Conservation (phyloP, 78 protist species). For the Parvularia atlantis region DNA sequence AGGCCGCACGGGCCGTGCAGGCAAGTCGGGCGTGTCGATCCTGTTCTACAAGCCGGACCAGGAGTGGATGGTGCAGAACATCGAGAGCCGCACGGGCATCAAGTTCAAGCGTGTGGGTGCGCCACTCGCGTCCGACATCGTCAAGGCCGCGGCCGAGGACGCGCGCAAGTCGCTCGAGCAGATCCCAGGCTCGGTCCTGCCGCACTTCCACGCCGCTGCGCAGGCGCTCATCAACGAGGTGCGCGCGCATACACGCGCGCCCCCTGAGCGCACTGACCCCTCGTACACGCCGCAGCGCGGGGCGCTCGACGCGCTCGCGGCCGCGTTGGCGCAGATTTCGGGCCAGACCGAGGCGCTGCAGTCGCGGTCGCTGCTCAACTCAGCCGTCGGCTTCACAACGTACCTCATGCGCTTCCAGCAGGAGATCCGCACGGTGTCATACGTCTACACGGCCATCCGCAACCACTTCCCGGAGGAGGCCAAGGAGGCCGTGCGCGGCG, state of each 20-base stretch:
- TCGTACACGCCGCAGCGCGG: not conserved
- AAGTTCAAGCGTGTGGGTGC: constrained; percentile 36
- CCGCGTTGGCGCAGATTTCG: constrained; percentile 25
- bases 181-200: not conserved
- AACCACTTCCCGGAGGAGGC: not conserved
- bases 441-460: not conserved
- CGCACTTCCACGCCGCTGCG: constrained; percentile 4
- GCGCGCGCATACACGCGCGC: not conserved
- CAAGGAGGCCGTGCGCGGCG: not conserved
- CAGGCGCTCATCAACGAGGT: not conserved
- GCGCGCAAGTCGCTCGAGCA: constrained; percentile 2
- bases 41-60: constrained; percentile 85
- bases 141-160: constrained; percentile 12
- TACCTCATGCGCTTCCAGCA: not conserved
- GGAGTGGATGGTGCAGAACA: constrained; percentile 62
- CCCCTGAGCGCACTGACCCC: not conserved
- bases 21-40: constrained; percentile 76
- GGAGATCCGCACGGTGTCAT: not conserved
- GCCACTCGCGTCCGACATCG: constrained; percentile 15
- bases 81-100: constrained; percentile 56
- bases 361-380: constrained; percentile 4
- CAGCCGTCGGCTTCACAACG: not conserved
- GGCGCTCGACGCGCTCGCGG: constrained; percentile 13
- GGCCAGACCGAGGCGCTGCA: not conserved
- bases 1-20: constrained; percentile 97